Base-by-base conservation (phyloP, 805 yeast genomes). In the Starmerella gropengiesseri region DNA sequence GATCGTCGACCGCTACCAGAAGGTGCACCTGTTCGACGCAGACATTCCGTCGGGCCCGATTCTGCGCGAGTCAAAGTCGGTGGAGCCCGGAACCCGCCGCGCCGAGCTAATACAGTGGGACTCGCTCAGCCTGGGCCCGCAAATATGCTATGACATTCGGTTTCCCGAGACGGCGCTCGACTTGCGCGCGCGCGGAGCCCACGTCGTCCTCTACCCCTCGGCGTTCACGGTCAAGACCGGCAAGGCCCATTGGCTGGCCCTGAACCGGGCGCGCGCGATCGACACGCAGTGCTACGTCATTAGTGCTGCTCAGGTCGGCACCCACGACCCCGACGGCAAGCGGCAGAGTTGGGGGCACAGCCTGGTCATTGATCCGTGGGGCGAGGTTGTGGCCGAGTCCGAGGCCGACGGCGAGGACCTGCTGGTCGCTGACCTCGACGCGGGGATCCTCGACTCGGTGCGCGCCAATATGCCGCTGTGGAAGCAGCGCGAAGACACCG, bases 181-280 rank as follows among this genome's bases (percentile, higher is more conserved):
- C 31, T 61, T 82, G 27, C 64, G 94, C 40, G 57, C 73, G 8
- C 53, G 63, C 40, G 94, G 95, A 3, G 94, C 95, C 1, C 71
- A 83, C 45, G 65, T 89, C 18, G 53, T 89, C 30, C 73, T 89
- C 2, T 89, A 67, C 54, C 97, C 98, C 0, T 79, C 93, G 20
- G 97, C 97, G 0, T 91, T 93, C 68, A 91, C 95, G 0, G 73
- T 81, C 57, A 77, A 78, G 49, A 89, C 97, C 0, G 98, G 98
- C 1, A 75, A 75, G 40, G 84, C 89, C 1, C 98, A 89, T 56
- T 89, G 96, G 94, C 76, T 76, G 41, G 60, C 74, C 1, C 65
- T 89, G 40, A 95, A 84, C 1, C 68, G 75, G 21, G 80, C 94
- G 0, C 66, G 96, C 37, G 97, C 97, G 4, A 71, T 89, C 11